phyloP scores from a whole-genome alignment of 2,329 filamentous ascomycete species.

The Stachybotrys chlorohalonatus region DNA sequence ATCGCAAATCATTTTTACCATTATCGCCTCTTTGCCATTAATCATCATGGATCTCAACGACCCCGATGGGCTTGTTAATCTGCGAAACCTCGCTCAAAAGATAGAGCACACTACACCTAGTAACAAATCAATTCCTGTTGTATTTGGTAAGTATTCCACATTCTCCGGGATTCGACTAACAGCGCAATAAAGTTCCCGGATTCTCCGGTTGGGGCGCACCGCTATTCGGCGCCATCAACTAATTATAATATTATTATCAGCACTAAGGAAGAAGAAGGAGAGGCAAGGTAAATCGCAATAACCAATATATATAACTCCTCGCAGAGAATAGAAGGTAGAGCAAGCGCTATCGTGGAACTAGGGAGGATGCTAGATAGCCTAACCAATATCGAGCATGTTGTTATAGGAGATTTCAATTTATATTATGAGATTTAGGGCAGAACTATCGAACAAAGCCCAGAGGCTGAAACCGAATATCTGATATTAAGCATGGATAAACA shows the following conservation, averaged over 20 bases:
- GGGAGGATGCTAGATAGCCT: not conserved
- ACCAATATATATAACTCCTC: slow-evolving; percentile 1
- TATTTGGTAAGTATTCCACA: not conserved
- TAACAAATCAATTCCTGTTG: not conserved
- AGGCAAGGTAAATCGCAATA: not conserved
- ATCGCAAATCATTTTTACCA: not conserved
- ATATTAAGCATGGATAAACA: not conserved
- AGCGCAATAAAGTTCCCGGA: slow-evolving; percentile 1
- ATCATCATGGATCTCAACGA: not conserved
- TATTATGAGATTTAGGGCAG: not conserved
- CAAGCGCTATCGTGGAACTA: not conserved
- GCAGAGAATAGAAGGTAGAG: not conserved
- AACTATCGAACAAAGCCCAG: not conserved
- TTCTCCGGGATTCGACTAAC: not conserved
- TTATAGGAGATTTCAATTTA: slow-evolving; percentile 1
- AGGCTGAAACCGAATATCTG: not conserved
- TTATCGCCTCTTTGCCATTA: not conserved
- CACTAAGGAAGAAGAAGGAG: not conserved
- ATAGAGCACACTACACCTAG: not conserved
- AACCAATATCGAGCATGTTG: not conserved
- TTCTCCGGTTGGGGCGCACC: slow-evolving; percentile 4
- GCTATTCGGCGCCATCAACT: slow-evolving; percentile 4
- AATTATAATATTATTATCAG: not conserved
- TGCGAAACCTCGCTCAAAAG: slow-evolving; percentile 1
- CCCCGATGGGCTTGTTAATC: slow-evolving; percentile 2